Conservation (phyloP, 2,329 filamentous ascomycete species). For the Cladorrhinum sp. region DNA sequence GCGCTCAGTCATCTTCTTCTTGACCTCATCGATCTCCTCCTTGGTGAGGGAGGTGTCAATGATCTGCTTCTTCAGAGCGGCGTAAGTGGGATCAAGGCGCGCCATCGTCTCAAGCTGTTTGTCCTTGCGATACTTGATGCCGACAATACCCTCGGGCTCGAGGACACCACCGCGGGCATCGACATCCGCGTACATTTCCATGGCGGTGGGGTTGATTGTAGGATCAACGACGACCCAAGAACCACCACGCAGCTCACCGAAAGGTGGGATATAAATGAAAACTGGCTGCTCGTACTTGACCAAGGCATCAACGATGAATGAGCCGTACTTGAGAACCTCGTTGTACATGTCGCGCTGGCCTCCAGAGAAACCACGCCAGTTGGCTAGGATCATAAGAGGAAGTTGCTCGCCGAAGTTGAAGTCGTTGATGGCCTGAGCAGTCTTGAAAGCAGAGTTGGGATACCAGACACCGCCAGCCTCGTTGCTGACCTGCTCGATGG, state of each 20-base stretch:
- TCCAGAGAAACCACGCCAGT: conserved; percentile 99
- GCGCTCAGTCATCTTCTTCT: conserved; percentile 77
- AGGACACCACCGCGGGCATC: conserved; percentile 95
- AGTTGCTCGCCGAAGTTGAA: conserved; percentile 99
- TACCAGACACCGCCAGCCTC: conserved; percentile 99
- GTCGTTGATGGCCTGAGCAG: conserved; percentile 95
- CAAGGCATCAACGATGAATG: conserved; percentile 96
- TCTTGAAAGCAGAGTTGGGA: conserved; percentile 99
- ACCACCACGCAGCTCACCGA: conserved; percentile 94
- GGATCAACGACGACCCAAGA: conserved; percentile 99
- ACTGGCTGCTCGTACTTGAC: conserved; percentile 98
- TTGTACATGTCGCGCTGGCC: conserved; percentile 99
- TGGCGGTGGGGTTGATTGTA: conserved; percentile 91
- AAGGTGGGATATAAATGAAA: conserved; percentile 98
- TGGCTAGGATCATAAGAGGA: conserved; percentile 97
- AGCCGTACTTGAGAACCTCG: conserved; percentile 98
- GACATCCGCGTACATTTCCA: conserved; percentile 99
- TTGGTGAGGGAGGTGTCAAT: conserved; percentile 60
- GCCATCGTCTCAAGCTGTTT: conserved; percentile 98
- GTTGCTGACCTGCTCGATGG: conserved; percentile 89
- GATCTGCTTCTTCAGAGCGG: conserved; percentile 76
- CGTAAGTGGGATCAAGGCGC: conserved; percentile 82
- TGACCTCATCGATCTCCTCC: conserved; percentile 75
- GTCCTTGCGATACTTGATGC: conserved; percentile 97
- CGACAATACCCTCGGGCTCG: conserved; percentile 95